Evolutionary conservation across 1,284 basidiomycete genomes (phyloP), one percentile per base, ranked within the genome.

Genomic region (Pascua guehoae): DNA sequence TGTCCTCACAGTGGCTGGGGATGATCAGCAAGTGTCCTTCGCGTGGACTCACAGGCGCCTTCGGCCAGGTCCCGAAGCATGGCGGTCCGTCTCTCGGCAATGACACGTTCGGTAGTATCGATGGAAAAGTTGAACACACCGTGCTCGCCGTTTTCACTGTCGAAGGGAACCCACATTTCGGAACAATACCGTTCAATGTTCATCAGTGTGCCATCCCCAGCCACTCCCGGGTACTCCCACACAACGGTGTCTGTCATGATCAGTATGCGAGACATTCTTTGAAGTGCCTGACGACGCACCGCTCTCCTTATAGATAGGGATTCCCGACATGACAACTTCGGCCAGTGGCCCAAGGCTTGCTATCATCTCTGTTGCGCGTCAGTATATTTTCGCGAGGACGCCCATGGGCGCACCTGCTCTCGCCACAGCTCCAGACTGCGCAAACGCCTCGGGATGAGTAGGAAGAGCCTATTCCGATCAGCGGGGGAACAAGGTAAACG

Each of bases 401-500:
- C 24, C 42, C 32, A 56, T 37, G 12, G 14, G 63, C 69, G 53
- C 54, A 66, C 71, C 72, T 8, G 71, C 60, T 71, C 73, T 75
- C 2, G 71, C 68, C 12, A 63, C 49, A 0, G 68, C 51, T 1
- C 75, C 73, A 2, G 69, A 68, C 64, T 65, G 70, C 3, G 73
- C 75, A 55, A 75, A 77, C 11, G 72, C 51, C 40, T 63, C 39
- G 0, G 75, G 75, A 41, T 77, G 75, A 47, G 74, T 72, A 37
- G 59, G 63, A 32, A 32, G 24, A 7, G 24, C 24, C 24, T 32
- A 32, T 32, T 32, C 24, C 24, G 37, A 69, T 40, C 12, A 49
- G 41, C 47, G 39, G 38, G 10, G 1, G 47, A 40, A 16, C 40
- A 38, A 16, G 17, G n/a, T 8, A 8, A 12, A 3, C 7, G 5